Evolutionary conservation across 257 asterid genomes (phyloP).

Genomic region (Striga asiatica): DNA sequence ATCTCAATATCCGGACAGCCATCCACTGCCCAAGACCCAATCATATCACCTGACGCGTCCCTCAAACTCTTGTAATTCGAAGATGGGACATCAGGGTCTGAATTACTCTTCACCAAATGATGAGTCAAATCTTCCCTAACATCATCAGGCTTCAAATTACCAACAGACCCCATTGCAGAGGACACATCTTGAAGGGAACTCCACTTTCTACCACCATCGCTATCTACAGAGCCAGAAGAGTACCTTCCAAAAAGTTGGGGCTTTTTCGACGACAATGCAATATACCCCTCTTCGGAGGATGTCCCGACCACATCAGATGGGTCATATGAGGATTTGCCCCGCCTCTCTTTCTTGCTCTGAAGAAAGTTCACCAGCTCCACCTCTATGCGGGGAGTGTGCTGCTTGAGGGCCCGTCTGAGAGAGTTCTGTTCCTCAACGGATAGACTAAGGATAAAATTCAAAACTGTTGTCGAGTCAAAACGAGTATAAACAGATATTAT

Average conservation of each 20-base stretch:
- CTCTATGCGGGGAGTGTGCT: constrained; percentile 96
- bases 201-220: constrained; percentile 92
- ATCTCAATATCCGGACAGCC: constrained; percentile 34
- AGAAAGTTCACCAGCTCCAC: constrained; percentile 92
- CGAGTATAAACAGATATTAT: constrained; percentile 82
- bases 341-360: constrained; percentile 92
- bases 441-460: constrained; percentile 82
- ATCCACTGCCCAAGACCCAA: constrained; percentile 40
- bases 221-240: constrained; percentile 83
- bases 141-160: constrained; percentile 44
- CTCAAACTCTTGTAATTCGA: constrained; percentile 41
- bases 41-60: constrained; percentile 32
- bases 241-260: constrained; percentile 72
- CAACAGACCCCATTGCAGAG: constrained; percentile 24
- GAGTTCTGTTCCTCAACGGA: constrained; percentile 95
- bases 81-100: constrained; percentile 36
- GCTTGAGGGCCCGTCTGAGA: constrained; percentile 90
- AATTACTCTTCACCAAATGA: constrained; percentile 31
- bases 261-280: constrained; percentile 55
- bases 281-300: constrained; percentile 85
- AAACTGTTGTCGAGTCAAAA: constrained; percentile 68
- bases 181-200: constrained; percentile 50
- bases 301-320: constrained; percentile 80
- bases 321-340: constrained; percentile 80
- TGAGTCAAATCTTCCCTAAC: constrained; percentile 38